Base-by-base conservation (phyloP, 1,284 basidiomycete species). In the Puccinia hordei region DNA sequence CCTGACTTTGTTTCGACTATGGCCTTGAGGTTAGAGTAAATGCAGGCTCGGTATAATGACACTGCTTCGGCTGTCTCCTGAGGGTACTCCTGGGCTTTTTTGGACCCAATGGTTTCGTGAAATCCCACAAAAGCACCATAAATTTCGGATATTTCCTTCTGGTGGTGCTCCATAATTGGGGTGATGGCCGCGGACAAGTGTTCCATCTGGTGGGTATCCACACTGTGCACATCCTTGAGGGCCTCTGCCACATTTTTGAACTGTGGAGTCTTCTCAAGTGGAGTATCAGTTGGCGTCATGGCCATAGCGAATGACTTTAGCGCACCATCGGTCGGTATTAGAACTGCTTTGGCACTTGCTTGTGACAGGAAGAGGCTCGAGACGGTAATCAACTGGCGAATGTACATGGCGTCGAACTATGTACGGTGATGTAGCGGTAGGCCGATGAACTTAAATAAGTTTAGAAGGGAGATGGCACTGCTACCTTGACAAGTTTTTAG, bases 321-420 rank as follows among this genome's bases (percentile, higher is more conserved):
- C 15, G 41, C 41, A 49, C 22, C n/a, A 17, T 68, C 41, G 46
- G n/a, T 1, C 41, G 44, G n/a, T 27, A 4, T 10, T 19, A 12
- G 41, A 22, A 51, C 6, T 1, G 27, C 19, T 24, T 33, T 30
- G 19, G 66, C 66, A 46, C 15, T 19, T 19, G 66, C 41, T 46
- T 49, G 41, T 30, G 41, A 46, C 1, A 68, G 27, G 66, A n/a
- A 44, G 27, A 68, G 41, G 10, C 41, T 41, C 66, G 49, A 49
- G 46, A 68, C 66, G 41, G 66, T 68, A 15, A 68, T 33, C 27
- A 68, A n/a, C 12, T 68, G 66, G 46, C 22, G 33, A 33, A 68
- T 24, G 24, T 68, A 41, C 66, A 68, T 68, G 24, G 38, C 38
- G 41, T 49, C 8, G 24, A 19, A 66, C 38, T n/a, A 44, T 24